Percentiles rank a stretch among this genome's conserved stretches.
These are phyloP conservation scores for Physaria fendleri DNA, from an alignment of 345 rosid genomes.

Conservation along the genomic window DNA sequence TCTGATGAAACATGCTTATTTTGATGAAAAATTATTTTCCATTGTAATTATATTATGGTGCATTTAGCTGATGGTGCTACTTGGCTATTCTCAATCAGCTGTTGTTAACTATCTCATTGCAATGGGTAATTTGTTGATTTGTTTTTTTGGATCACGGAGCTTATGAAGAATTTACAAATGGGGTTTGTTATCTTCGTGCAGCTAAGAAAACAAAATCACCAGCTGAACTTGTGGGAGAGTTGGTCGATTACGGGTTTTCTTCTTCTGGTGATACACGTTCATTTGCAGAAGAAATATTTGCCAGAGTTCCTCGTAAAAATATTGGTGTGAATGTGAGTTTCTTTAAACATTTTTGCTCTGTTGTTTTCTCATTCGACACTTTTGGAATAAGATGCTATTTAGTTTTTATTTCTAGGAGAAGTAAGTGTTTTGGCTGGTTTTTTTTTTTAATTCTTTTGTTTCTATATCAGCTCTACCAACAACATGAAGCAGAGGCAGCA, in stretches of 20 bases:
- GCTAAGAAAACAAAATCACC: constrained; percentile 59
- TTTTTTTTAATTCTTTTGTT: background rate
- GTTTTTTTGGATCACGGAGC: background rate
- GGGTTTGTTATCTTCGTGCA: constrained; percentile 24
- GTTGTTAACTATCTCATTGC: constrained; percentile 61
- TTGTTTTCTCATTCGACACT: too few species aligned
- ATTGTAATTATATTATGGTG: too few species aligned
- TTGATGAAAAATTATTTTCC: too few species aligned
- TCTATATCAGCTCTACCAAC: constrained; percentile 71
- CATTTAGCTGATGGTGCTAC: constrained; percentile 48
- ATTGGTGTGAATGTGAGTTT: constrained; percentile 46
- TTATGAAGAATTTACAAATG: background rate
- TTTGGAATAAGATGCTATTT: too few species aligned
- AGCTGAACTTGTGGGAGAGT: constrained; percentile 35
- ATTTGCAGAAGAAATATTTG: constrained; percentile 43
- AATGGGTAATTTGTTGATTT: constrained; percentile 16
- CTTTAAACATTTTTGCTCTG: too few species aligned
- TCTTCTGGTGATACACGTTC: constrained; percentile 35
- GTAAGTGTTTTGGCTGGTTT: background rate
- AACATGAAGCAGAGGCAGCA: constrained; percentile 71
- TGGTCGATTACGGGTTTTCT: constrained; percentile 41
- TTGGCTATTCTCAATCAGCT: constrained; percentile 59
- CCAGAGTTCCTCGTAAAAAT: constrained; percentile 39
- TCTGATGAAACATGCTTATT: too few species aligned
- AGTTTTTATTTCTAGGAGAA: too few species aligned